These are phyloP conservation scores for Pyrenochaeta sp. DNA, from an alignment of 2,329 filamentous ascomycete genomes.

Conservation along the genomic window DNA sequence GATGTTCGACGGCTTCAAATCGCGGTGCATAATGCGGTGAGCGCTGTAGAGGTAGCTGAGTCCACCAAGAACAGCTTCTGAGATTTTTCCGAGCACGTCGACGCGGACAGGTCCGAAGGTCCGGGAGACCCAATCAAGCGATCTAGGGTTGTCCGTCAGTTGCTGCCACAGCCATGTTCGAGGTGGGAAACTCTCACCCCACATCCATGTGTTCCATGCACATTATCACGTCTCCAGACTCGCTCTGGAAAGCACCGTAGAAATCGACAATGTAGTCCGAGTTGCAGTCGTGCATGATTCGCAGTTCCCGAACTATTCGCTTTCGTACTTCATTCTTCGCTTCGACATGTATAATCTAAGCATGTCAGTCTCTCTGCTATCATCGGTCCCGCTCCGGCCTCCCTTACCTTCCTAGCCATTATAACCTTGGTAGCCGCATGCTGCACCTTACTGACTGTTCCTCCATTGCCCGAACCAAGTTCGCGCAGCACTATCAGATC, in stretches of 20 bases:
- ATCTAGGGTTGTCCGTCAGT: slow-evolving; percentile 61
- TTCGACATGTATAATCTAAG: slow-evolving; percentile 94
- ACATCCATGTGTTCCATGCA: slow-evolving; percentile 99
- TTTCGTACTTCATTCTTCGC: slow-evolving; percentile 97
- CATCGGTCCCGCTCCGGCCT: background rate
- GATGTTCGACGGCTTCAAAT: slow-evolving; percentile 98
- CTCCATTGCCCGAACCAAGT: slow-evolving; percentile 93
- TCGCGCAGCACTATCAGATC: slow-evolving; percentile 94
- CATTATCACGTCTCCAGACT: slow-evolving; percentile 97
- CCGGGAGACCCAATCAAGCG: slow-evolving; percentile 91
- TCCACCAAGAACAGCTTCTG: slow-evolving; percentile 91
- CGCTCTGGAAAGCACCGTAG: slow-evolving; percentile 96
- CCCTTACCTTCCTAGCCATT: slow-evolving; percentile 92
- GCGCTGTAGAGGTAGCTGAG: slow-evolving; percentile 94
- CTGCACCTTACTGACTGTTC: slow-evolving; percentile 97
- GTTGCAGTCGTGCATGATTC: slow-evolving; percentile 98
- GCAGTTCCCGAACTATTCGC: slow-evolving; percentile 94
- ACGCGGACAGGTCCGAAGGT: slow-evolving; percentile 95
- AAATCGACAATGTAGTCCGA: slow-evolving; percentile 97
- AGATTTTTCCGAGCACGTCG: slow-evolving; percentile 96
- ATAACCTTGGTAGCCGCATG: slow-evolving; percentile 93
- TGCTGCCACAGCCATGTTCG: slow-evolving; percentile 1
- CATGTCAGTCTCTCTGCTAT: slow-evolving; percentile 17
- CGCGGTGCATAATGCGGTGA: slow-evolving; percentile 98
- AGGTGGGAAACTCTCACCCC: slow-evolving; percentile 70